A percentile compares a stretch with the other conserved stretches of the same genome.
Evolutionary conservation across 495 filamentous ascomycete genomes (phyloP).

Genomic region (Entonaema liquescens): DNA sequence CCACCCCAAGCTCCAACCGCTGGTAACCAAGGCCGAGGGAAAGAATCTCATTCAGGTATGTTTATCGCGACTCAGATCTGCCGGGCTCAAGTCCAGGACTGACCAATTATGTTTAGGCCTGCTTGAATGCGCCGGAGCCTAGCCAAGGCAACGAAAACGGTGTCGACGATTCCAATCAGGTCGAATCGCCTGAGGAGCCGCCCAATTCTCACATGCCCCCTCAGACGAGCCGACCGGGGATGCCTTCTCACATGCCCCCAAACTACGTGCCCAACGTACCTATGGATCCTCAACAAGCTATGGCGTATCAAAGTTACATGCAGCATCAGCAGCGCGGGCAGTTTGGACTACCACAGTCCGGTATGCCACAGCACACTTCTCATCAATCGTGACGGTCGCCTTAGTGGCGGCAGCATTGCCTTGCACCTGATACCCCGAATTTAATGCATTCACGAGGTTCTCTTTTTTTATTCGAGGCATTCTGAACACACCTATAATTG

Average conservation of each 20-base stretch:
- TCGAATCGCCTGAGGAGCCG: conserved; percentile 72
- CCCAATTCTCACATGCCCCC: conserved; percentile 65
- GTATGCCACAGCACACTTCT: conserved; percentile 64
- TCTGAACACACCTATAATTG: conserved; percentile 45
- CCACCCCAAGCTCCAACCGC: conserved; percentile 97
- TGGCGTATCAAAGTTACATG: conserved; percentile 70
- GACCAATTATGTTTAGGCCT: conserved; percentile 69
- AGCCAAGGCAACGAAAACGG: conserved; percentile 86
- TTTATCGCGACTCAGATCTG: conserved; percentile 8
- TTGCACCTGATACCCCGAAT: conserved; percentile 60
- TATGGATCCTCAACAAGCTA: conserved; percentile 63
- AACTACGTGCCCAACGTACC: conserved; percentile 62
- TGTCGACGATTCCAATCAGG: conserved; percentile 73
- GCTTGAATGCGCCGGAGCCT: conserved; percentile 96
- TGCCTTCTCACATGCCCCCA: conserved; percentile 62
- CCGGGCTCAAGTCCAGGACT: conserved; percentile 10
- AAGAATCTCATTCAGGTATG: conserved; percentile 99
- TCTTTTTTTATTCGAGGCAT: conserved; percentile 48
- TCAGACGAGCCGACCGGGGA: conserved; percentile 59
- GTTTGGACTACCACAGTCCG: conserved; percentile 61
- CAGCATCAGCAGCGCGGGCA: conserved; percentile 63
- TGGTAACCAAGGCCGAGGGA: conserved; percentile 98
- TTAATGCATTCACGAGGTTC: conserved; percentile 60
- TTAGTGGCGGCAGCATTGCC: conserved; percentile 46
- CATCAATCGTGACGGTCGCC: conserved; percentile 51